phyloP scores from a whole-genome alignment of 805 yeast genomes.

The Sugiyamaella marilandica region DNA sequence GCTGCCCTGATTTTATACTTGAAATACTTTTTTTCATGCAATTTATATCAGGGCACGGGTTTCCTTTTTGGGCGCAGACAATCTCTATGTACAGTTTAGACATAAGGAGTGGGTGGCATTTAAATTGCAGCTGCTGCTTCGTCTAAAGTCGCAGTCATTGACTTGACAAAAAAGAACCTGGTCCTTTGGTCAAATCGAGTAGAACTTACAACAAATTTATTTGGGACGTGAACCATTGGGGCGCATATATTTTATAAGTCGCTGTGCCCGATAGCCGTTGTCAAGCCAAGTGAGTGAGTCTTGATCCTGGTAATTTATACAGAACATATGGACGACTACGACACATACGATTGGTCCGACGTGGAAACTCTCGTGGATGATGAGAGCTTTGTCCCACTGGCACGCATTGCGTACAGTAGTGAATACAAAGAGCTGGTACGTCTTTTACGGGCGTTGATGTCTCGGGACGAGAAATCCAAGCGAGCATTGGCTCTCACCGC shows the following conservation, averaged over 20 bases:
- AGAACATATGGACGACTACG: not conserved
- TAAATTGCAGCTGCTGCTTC: no score
- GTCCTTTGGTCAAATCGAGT: not conserved
- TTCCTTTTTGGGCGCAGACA: not conserved
- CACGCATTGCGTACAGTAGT: slow-evolving; percentile 53
- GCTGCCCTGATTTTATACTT: not conserved
- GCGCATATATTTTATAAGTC: no score
- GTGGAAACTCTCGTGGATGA: slow-evolving; percentile 28
- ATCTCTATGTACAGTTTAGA: not conserved
- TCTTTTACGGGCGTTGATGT: slow-evolving; percentile 54
- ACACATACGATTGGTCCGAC: slow-evolving; percentile 32
- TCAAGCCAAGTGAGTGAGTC: not conserved
- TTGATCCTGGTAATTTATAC: not conserved
- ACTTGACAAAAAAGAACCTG: not conserved
- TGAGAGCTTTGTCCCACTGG: slow-evolving; percentile 30
- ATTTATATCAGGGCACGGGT: not conserved
- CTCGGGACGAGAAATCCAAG: slow-evolving; percentile 55
- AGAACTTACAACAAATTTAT: not conserved
- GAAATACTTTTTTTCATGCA: not conserved
- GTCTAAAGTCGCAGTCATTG: no score
- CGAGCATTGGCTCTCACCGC: slow-evolving; percentile 68
- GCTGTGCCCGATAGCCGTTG: no score
- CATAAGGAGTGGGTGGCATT: no score
- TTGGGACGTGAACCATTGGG: no score
- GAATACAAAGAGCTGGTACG: slow-evolving; percentile 65